Conservation (phyloP, 2,329 filamentous ascomycete genomes). For the Microsporum ferrugineum region DNA sequence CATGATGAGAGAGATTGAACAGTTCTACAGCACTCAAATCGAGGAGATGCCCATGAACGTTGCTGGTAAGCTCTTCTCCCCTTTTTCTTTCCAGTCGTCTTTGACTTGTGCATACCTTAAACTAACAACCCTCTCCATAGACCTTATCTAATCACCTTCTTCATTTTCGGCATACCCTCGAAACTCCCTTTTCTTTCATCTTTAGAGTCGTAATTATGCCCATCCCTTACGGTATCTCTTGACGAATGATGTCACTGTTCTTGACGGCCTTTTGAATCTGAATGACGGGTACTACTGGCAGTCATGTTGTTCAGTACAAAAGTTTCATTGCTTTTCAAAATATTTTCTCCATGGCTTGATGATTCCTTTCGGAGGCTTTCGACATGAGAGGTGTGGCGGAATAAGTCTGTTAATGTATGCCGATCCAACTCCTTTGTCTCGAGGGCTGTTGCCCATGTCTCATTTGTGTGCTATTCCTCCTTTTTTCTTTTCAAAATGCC, state of each 20-base stretch:
- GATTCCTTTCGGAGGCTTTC: conserved; percentile 2
- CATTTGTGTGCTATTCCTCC: not conserved
- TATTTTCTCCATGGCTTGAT: conserved; percentile 1
- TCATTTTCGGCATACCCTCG: conserved; percentile 2
- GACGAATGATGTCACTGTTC: conserved; percentile 7
- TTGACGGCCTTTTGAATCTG: conserved; percentile 8
- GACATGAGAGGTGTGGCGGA: conserved; percentile 3
- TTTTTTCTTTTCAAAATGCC: not conserved
- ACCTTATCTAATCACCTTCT: conserved; percentile 32
- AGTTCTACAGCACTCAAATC: conserved; percentile 93
- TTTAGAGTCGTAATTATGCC: conserved; percentile 7
- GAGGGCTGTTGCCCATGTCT: not conserved
- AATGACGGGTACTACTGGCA: conserved; percentile 14
- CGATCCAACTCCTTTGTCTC: conserved; percentile 3
- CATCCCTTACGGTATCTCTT: not conserved
- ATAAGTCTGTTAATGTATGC: conserved; percentile 5
- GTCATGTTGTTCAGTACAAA: conserved; percentile 9
- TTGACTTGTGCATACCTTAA: conserved; percentile 43
- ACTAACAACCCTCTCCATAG: conserved; percentile 15
- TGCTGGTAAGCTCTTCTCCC: conserved; percentile 25
- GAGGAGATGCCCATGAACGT: conserved; percentile 98
- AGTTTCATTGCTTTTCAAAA: conserved; percentile 10
- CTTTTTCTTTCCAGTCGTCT: conserved; percentile 98
- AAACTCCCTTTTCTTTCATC: conserved; percentile 5
- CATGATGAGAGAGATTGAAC: conserved; percentile 92